Base-by-base conservation (phyloP, 2,329 filamentous ascomycete species). In the Aspergillus phoenicis region DNA sequence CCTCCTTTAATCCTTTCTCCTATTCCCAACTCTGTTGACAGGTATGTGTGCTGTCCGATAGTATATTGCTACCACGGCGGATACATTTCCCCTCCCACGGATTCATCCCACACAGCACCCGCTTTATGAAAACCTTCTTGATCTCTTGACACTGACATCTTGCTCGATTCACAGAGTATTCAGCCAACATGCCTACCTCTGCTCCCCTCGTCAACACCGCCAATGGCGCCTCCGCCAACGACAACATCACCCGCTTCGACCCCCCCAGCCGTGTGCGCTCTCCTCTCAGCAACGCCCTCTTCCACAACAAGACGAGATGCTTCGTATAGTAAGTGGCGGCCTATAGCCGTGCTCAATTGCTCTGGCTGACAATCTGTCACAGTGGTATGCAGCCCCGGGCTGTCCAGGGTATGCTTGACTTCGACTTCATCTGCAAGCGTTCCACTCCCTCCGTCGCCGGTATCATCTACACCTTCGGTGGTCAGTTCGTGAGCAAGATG, bases 401-500 rank as follows among this genome's bases (percentile, higher is more conserved):
- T 71, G 91, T 93, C 69, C 91, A 93, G 83, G 90, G 90, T 78
- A 93, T 93, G 90, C 91, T 99, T 78, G 95, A 99, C 82, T 99
- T 99, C 80, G 95, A 99, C 86, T 99, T 98, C 87, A 99, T 99
- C 84, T 99, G 95, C 93, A 98, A 98, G 89, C 91, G 95, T 75
- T 87, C 89, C 78, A 96, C 91, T 63, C 95, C 95, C 67, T 99
- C 95, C 61, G 95, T 99, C 62, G 95, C 95, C 69, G 95, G 93
- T 78, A 98, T 99, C 83, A 98, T 99, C 86, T 99, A 99, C 86
- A 97, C 95, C 73, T 99, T 99, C 77, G 95, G 95, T 79, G 95
- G 95, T 71, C 95, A 99, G 83, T 99, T 99, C 88, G 95, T 99
- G 78, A 97, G 93, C 89, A 99, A 99, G 89, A 98, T 99, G 95